Percentiles rank a stretch among this genome's conserved stretches.
phyloP scores from a whole-genome alignment of 345 rosid species.

The Citrus sp. region DNA sequence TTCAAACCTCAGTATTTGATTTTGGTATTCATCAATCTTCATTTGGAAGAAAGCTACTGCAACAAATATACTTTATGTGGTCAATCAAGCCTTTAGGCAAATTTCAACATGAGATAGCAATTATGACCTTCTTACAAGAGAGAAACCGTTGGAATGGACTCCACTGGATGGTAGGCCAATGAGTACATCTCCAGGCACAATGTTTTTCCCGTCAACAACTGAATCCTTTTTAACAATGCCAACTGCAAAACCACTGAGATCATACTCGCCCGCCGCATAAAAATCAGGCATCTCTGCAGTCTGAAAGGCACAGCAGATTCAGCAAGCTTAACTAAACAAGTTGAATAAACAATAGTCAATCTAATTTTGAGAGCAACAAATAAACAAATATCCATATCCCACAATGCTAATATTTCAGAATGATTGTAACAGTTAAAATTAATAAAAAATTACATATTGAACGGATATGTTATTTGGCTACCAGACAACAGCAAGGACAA shows the following conservation, averaged over 20 bases:
- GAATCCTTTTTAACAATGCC: constrained; percentile 79
- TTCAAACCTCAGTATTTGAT: background rate
- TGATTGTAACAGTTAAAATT: background rate
- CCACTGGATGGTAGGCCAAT: constrained; percentile 94
- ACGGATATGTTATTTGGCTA: background rate
- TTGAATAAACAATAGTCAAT: background rate
- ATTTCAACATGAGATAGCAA: background rate
- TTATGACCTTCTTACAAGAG: constrained; percentile 74
- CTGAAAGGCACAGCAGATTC: constrained; percentile 29
- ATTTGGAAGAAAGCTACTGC: background rate
- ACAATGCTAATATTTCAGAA: background rate
- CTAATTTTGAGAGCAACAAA: background rate
- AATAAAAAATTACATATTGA: background rate
- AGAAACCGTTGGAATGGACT: constrained; percentile 94
- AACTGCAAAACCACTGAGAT: constrained; percentile 91
- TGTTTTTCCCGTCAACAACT: constrained; percentile 77
- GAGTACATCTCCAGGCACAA: constrained; percentile 72
- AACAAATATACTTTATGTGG: background rate
- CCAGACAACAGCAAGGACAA: background rate
- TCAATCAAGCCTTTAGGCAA: background rate
- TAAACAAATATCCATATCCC: background rate
- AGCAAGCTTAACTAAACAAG: background rate
- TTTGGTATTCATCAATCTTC: background rate
- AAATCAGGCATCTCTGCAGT: constrained; percentile 98
- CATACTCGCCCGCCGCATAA: constrained; percentile 82